These are phyloP conservation scores for Naegleria gruberi DNA, from an alignment of 208 protist species.

Conservation along the genomic window DNA sequence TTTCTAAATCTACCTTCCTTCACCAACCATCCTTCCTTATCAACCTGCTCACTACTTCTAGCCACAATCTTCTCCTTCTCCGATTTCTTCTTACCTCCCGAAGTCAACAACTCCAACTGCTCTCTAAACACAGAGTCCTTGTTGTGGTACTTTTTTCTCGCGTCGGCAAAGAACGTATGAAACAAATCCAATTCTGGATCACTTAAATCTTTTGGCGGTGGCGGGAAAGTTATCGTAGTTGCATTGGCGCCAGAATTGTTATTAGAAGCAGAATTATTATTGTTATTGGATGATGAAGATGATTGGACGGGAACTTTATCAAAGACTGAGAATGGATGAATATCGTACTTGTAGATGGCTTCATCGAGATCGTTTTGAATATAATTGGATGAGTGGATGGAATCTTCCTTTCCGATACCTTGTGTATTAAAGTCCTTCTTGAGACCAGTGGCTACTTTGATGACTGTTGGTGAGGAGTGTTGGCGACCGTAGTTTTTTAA, in stretches of 20 bases:
- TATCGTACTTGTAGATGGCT: background rate
- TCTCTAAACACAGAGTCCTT: background rate
- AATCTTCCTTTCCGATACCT: background rate
- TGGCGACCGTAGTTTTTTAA: background rate
- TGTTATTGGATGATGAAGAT: too few species aligned
- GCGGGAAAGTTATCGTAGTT: background rate
- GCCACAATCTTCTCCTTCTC: background rate
- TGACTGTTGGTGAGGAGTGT: background rate
- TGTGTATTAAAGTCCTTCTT: background rate
- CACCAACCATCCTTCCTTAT: constrained; percentile 20
- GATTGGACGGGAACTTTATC: background rate
- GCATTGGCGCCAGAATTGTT: too few species aligned
- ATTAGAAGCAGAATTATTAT: too few species aligned
- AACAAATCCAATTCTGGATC: background rate
- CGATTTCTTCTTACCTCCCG: background rate
- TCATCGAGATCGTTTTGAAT: background rate
- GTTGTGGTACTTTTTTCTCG: background rate
- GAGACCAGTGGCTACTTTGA: background rate
- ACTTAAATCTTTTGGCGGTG: background rate
- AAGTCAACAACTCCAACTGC: background rate
- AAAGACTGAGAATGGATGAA: background rate
- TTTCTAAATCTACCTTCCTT: constrained; percentile 14
- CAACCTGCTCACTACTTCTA: background rate
- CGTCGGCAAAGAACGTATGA: background rate
- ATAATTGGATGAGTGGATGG: background rate